Percentiles rank a stretch among this genome's conserved stretches.
phyloP scores from a whole-genome alignment of 495 filamentous ascomycete genomes.

The Polyplosphaeria fusca region DNA sequence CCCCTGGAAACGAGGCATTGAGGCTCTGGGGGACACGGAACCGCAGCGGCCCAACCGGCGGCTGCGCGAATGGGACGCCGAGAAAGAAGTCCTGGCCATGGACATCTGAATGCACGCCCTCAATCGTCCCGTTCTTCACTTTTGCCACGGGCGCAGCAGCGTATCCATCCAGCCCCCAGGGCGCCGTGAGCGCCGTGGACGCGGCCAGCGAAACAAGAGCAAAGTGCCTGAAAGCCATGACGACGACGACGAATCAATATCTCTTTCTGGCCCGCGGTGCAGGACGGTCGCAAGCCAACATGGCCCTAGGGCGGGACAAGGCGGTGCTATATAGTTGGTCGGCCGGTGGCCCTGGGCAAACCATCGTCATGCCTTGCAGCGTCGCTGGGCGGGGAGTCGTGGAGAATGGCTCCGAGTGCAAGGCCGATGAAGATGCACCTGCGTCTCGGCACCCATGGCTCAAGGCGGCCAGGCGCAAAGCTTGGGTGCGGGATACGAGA shows the following conservation, averaged over 20 bases:
- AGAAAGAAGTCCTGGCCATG: conserved; percentile 52
- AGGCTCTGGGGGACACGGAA: conserved; percentile 59
- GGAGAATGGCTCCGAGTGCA: too few relatives aligned
- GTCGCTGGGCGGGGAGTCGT: too few relatives aligned
- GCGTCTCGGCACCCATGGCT: conserved; percentile 1
- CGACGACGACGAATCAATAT: background rate
- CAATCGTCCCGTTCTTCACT: conserved; percentile 39
- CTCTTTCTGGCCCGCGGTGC: too few relatives aligned
- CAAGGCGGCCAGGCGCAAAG: background rate
- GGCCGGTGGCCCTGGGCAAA: too few relatives aligned
- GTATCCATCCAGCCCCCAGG: background rate
- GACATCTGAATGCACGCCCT: conserved; percentile 28
- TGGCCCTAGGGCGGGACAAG: too few relatives aligned
- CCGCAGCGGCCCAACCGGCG: conserved; percentile 55
- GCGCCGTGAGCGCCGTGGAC: conserved; percentile 3
- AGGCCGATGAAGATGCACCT: too few relatives aligned
- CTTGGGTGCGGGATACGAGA: background rate
- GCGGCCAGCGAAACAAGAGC: conserved; percentile 4
- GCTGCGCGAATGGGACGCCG: conserved; percentile 63
- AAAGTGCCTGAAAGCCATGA: conserved; percentile 7
- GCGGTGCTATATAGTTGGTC: too few relatives aligned
- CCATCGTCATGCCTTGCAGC: too few relatives aligned
- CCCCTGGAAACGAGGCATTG: conserved; percentile 48
- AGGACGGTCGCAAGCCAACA: too few relatives aligned
- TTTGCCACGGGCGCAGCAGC: conserved; percentile 26